Evolutionary conservation across 768 basidiomycete species (phyloP).

Genomic region (Rhizopogon salebrosus): DNA sequence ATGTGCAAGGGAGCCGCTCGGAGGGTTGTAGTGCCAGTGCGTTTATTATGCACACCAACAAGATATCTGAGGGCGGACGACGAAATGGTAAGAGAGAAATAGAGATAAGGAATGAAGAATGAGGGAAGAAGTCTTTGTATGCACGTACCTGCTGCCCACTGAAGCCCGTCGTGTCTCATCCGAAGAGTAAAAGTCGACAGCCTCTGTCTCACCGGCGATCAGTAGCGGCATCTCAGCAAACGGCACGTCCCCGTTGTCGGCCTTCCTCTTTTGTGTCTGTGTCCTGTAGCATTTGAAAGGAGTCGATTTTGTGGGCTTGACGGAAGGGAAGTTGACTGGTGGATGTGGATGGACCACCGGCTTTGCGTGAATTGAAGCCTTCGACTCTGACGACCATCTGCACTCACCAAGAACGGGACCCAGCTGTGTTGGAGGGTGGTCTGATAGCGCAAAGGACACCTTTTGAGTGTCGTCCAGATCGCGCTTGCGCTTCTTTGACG

Average conservation of each 20-base stretch:
- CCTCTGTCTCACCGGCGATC: slow-evolving; percentile 79
- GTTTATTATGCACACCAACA: slow-evolving; percentile 75
- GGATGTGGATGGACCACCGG: slow-evolving; percentile 10
- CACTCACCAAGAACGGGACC: slow-evolving; percentile 52
- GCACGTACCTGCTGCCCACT: slow-evolving; percentile 63
- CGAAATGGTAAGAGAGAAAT: neutral
- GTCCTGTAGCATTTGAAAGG: slow-evolving; percentile 60
- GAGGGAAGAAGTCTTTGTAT: neutral
- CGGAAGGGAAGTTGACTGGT: slow-evolving; percentile 60
- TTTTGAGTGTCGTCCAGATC: slow-evolving; percentile 28
- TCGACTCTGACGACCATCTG: slow-evolving; percentile 22
- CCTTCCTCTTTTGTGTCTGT: slow-evolving; percentile 28
- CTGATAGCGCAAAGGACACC: slow-evolving; percentile 33
- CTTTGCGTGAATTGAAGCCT: slow-evolving; percentile 4
- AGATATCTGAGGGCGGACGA: slow-evolving; percentile 54
- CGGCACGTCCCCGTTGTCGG: slow-evolving; percentile 16
- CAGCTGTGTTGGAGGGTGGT: slow-evolving; percentile 29
- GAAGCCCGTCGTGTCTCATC: slow-evolving; percentile 47
- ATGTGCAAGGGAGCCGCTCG: slow-evolving; percentile 66
- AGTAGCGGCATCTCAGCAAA: slow-evolving; percentile 33
- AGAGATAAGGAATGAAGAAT: neutral
- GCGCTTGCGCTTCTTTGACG: slow-evolving; percentile 49
- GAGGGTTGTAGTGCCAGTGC: slow-evolving; percentile 63
- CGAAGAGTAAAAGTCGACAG: slow-evolving; percentile 75
- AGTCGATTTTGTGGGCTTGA: slow-evolving; percentile 52